Percentiles rank a stretch among this genome's conserved stretches.
Conservation (phyloP, 2,329 filamentous ascomycete species). For the Lasiodiplodia gonubiensis region DNA sequence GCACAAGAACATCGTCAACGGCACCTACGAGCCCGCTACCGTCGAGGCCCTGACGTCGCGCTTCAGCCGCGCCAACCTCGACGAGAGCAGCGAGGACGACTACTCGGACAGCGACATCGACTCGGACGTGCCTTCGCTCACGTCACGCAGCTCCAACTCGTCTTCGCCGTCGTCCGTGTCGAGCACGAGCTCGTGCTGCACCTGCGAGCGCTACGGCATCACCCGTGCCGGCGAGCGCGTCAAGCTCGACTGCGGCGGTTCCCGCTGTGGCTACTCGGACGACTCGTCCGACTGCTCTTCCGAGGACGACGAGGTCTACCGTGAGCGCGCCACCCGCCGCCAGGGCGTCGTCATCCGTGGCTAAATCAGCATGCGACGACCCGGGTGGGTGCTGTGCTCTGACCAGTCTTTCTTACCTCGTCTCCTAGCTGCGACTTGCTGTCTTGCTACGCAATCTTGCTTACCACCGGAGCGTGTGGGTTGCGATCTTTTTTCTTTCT, state of each 20-base stretch:
- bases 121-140: conserved; percentile 74
- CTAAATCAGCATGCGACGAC: conserved; percentile 30
- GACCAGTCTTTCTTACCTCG: neutral
- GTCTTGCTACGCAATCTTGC: conserved; percentile 7
- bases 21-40: conserved; percentile 75
- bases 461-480: conserved; percentile 9
- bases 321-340: conserved; percentile 55
- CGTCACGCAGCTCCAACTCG: conserved; percentile 64
- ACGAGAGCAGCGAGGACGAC: conserved; percentile 57
- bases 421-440: conserved; percentile 19
- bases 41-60: conserved; percentile 80
- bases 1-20: conserved; percentile 83
- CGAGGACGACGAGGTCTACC: conserved; percentile 68
- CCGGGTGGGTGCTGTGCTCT: conserved; percentile 8
- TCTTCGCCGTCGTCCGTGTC: conserved; percentile 71
- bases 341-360: conserved; percentile 53
- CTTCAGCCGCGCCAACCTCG: conserved; percentile 68
- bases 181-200: conserved; percentile 68
- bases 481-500: conserved; percentile 7
- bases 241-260: conserved; percentile 93
- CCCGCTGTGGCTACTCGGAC: conserved; percentile 82
- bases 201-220: conserved; percentile 95
- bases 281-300: conserved; percentile 73
- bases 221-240: conserved; percentile 90
- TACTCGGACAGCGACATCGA: conserved; percentile 69